phyloP scores from a whole-genome alignment of 2,329 filamentous ascomycete genomes.

The Ceratocystis huliohia region DNA sequence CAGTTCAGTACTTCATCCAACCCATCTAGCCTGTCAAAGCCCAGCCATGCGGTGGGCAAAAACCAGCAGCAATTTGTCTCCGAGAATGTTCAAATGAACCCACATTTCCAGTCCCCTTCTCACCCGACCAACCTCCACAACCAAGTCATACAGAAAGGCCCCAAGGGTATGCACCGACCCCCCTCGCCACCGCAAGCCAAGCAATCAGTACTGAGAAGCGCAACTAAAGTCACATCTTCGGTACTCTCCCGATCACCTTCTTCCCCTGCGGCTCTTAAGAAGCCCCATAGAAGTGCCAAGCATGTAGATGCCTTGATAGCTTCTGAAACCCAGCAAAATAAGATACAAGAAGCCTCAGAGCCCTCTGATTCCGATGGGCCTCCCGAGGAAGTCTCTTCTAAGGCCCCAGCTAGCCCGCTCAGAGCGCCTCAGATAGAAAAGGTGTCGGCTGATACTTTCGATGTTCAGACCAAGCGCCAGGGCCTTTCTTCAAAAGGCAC shows the following conservation, averaged over 20 bases:
- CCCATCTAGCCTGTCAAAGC: neutral
- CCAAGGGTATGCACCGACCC: neutral
- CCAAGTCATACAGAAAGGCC: neutral
- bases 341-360: neutral
- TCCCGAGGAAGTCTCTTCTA: constrained; percentile 13
- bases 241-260: neutral
- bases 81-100: neutral
- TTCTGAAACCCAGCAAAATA: neutral
- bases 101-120: neutral
- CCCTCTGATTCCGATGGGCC: constrained; percentile 28
- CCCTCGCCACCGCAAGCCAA: neutral
- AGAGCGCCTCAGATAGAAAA: neutral
- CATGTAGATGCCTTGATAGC: neutral
- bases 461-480: too few species aligned
- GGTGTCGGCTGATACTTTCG: neutral
- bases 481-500: neutral
- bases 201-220: neutral
- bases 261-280: neutral
- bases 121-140: neutral
- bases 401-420: neutral
- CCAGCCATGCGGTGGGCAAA: neutral
- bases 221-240: neutral
- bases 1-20: neutral
- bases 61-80: neutral
- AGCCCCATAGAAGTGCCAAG: neutral